Percentiles rank a stretch among this genome's conserved stretches.
phyloP scores from a whole-genome alignment of 1,284 basidiomycete genomes.

The Sphaerobolus stellatus region DNA sequence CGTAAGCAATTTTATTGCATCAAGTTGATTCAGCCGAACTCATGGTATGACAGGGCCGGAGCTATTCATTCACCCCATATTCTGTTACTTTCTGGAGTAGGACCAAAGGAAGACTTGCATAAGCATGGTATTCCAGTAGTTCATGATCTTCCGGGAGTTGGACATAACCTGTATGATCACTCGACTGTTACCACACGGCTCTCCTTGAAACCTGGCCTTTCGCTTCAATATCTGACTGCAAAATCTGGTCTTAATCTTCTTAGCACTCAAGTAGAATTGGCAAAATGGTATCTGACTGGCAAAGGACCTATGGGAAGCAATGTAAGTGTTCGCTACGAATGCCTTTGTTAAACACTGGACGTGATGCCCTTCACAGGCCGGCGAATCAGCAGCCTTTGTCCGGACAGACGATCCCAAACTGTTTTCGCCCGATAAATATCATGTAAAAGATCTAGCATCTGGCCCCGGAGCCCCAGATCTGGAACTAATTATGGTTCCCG shows the following conservation, averaged over 20 bases:
- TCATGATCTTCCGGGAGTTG: conserved; percentile 40
- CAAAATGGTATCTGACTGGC: conserved; percentile 43
- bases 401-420: conserved; percentile 27
- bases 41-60: conserved; percentile 49
- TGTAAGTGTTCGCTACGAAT: conserved; percentile 36
- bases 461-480: conserved; percentile 28
- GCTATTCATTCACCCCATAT: conserved; percentile 67
- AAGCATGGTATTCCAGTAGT: conserved; percentile 32
- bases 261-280: conserved; percentile 33
- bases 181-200: conserved; percentile 39
- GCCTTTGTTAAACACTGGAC: neutral
- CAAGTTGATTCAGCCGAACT: neutral
- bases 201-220: conserved; percentile 48
- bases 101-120: conserved; percentile 35
- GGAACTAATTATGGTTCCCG: conserved; percentile 25
- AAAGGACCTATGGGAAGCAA: conserved; percentile 56
- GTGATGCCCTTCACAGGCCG: conserved; percentile 4
- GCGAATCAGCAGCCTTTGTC: conserved; percentile 31
- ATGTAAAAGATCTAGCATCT: conserved; percentile 23
- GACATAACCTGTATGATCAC: conserved; percentile 38
- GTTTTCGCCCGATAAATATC: conserved; percentile 18
- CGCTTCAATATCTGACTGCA: conserved; percentile 37
- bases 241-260: conserved; percentile 25
- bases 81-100: conserved; percentile 38
- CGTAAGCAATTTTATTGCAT: neutral